Base-by-base conservation (phyloP, 352 stramenopile genomes). In the Globisporangium takayamanum region DNA sequence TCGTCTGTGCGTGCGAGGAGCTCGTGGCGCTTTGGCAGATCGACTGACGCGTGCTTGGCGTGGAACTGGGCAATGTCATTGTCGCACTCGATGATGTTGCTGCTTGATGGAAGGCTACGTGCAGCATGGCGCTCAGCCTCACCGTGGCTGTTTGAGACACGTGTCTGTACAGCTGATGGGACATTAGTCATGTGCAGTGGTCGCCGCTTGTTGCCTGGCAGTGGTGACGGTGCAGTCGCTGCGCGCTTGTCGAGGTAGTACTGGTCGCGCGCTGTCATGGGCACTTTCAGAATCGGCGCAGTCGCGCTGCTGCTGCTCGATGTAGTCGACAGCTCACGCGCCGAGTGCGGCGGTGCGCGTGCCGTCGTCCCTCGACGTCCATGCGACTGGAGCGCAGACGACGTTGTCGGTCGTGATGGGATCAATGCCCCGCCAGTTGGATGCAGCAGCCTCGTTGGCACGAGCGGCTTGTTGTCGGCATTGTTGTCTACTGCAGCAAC, bases 161-260 rank as follows among this genome's bases (percentile, higher is more conserved):
- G 47, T 37, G 0, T 5, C 3, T 28, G 45, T 39, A 18, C 25
- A 54, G 22, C 14, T 6, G 28, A 5, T 3, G 28, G 2, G 28
- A 3, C 28, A 10, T 7, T 39, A 5, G 33, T 12, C 33, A 39
- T 39, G 33, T 41, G 26, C 12, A 62, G 39, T 5, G 57, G 28
- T 12, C 59, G 45, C 2, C 59, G 59, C 18, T 45, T 64, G 37
- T 33, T 59, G 7, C 42, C 51, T 5, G 39, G 44, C 22, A 55
- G 60, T n/a, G 53, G 42, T 1, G 55, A 72, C 26, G 55, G 71
- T 25, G 72, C 74, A 14, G 68, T 87, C 15, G 53, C 71, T 2
- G 66, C 68, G 46, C 78, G 68, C 45, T 85, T 76, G 1, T 81
- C 74, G 12, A 86, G 59, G 60, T 87, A 89, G 50, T 83, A 87